phyloP scores from a whole-genome alignment of 2,329 filamentous ascomycete species.

The Penicillium verrucosum region DNA sequence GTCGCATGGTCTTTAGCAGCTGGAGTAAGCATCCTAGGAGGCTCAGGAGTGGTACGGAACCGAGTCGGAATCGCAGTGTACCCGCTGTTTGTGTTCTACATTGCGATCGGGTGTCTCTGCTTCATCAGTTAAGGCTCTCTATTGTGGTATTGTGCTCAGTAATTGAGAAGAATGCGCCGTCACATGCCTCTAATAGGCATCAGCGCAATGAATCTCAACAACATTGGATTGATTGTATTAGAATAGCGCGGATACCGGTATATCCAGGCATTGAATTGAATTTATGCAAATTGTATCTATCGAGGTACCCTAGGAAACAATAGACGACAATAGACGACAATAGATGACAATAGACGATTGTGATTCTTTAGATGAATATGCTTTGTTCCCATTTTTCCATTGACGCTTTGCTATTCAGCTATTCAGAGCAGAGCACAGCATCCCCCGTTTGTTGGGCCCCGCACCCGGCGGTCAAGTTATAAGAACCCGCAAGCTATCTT shows the following conservation, averaged over 20 bases:
- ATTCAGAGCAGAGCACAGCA: not conserved
- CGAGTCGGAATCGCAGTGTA: constrained; percentile 91
- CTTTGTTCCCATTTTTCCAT: constrained; percentile 2
- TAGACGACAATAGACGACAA: not conserved
- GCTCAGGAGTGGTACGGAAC: constrained; percentile 93
- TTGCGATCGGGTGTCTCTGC: constrained; percentile 88
- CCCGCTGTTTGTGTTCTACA: constrained; percentile 91
- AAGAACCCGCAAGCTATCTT: constrained; percentile 1
- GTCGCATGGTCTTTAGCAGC: constrained; percentile 92
- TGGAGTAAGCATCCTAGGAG: constrained; percentile 91
- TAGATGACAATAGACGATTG: not conserved
- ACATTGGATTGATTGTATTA: constrained; percentile 1
- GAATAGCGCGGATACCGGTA: constrained; percentile 6
- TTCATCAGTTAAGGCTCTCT: constrained; percentile 73
- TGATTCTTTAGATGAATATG: not conserved
- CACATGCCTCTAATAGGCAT: not conserved
- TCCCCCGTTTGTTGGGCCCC: constrained; percentile 3
- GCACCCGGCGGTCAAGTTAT: constrained; percentile 11
- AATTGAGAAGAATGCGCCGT: not conserved
- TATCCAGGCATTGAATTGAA: constrained; percentile 1
- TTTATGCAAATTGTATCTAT: not conserved
- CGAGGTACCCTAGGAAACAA: not conserved
- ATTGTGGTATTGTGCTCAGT: constrained; percentile 1
- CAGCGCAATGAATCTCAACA: constrained; percentile 1
- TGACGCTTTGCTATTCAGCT: not conserved